Conservation (phyloP, 345 rosid species). For the Syzygium aromaticum region DNA sequence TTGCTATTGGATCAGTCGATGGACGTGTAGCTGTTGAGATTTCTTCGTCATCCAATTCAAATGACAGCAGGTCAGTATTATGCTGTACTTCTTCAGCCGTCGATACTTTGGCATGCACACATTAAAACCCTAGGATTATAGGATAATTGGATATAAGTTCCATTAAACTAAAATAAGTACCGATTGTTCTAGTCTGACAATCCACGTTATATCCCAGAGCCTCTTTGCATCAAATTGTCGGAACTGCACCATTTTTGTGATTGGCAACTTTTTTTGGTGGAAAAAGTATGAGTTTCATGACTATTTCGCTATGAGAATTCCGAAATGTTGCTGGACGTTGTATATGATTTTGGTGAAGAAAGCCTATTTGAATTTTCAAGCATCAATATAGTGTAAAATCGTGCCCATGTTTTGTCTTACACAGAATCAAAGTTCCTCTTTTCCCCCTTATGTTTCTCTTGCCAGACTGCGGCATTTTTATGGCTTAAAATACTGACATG, state of each 20-base stretch:
- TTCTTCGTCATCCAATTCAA: slow-evolving; percentile 29
- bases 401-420: background rate
- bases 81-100: background rate
- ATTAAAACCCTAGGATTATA: background rate
- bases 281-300: background rate
- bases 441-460: background rate
- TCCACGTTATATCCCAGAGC: background rate
- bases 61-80: slow-evolving; percentile 34
- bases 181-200: background rate
- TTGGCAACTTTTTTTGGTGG: background rate
- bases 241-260: background rate
- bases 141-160: background rate
- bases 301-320: background rate
- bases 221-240: background rate
- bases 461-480: background rate
- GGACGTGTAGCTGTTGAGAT: slow-evolving; percentile 69
- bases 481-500: background rate
- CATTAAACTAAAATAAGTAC: background rate
- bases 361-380: background rate
- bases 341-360: background rate
- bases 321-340: accelerated
- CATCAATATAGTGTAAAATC: background rate
- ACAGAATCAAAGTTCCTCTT: background rate
- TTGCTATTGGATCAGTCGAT: slow-evolving; percentile 82
- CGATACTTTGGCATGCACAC: background rate